phyloP scores from a whole-genome alignment of 2,329 filamentous ascomycete species.

The Incumbomyces delicatus region DNA sequence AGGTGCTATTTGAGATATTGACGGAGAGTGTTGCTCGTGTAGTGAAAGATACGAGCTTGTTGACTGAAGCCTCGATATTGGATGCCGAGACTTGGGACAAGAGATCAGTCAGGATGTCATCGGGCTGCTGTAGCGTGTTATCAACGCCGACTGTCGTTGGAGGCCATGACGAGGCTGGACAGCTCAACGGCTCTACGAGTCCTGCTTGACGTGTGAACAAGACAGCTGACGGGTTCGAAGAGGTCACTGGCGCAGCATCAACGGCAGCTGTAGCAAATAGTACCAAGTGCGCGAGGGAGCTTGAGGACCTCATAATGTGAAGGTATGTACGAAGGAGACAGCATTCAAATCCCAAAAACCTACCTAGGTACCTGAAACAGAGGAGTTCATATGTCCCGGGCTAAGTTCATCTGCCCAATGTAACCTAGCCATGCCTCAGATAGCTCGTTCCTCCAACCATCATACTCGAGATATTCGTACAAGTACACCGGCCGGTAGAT shows the following conservation, averaged over 20 bases:
- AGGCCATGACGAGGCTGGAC: conserved; percentile 31
- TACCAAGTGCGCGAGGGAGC: not conserved
- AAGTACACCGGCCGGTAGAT: too few relatives aligned
- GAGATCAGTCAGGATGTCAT: conserved; percentile 31
- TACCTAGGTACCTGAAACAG: too few relatives aligned
- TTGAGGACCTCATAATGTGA: not conserved
- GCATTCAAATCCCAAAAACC: too few relatives aligned
- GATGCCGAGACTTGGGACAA: conserved; percentile 31
- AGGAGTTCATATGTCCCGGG: too few relatives aligned
- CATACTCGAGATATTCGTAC: too few relatives aligned
- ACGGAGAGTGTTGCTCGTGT: conserved; percentile 48
- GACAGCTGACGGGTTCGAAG: not conserved
- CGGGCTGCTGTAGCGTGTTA: conserved; percentile 32
- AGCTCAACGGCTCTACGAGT: conserved; percentile 2
- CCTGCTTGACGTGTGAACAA: not conserved
- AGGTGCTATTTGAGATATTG: conserved; percentile 39
- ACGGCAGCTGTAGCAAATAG: not conserved
- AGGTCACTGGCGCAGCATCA: not conserved
- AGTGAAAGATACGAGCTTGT: conserved; percentile 46
- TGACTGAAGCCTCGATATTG: conserved; percentile 42
- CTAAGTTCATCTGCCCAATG: too few relatives aligned
- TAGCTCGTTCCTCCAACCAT: too few relatives aligned
- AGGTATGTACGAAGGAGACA: not conserved
- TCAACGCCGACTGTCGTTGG: conserved; percentile 27
- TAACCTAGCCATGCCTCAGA: too few relatives aligned